Evolutionary conservation across 805 yeast species (phyloP).

Genomic region (Candida nitratophila): DNA sequence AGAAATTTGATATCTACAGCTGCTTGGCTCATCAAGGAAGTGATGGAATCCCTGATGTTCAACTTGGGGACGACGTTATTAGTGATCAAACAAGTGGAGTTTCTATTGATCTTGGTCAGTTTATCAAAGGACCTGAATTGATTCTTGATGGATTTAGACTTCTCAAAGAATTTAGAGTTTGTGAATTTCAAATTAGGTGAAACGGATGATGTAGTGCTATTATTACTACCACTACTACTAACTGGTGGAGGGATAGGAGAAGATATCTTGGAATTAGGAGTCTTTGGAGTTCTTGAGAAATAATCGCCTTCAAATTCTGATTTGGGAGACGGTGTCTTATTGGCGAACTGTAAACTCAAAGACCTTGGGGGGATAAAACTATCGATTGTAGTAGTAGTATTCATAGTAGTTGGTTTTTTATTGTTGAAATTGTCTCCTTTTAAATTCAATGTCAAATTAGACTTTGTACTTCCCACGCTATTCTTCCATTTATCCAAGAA

Average conservation of each 20-base stretch:
- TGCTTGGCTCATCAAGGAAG: no score
- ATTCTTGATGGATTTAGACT: not conserved
- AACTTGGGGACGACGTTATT: no score
- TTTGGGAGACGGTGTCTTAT: slow-evolving; percentile 1
- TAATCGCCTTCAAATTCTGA: not conserved
- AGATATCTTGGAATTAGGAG: not conserved
- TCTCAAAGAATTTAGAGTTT: not conserved
- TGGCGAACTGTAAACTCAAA: no score
- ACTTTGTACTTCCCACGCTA: not conserved
- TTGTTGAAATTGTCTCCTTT: not conserved
- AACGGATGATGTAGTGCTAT: no score
- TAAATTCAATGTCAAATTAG: not conserved
- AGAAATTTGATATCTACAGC: no score
- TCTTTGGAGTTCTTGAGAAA: not conserved
- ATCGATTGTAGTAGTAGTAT: no score
- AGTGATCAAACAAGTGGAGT: no score
- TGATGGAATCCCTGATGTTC: no score
- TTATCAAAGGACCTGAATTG: not conserved
- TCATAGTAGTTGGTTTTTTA: no score
- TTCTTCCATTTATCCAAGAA: no score
- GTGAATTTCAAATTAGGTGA: not conserved
- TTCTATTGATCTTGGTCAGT: not conserved
- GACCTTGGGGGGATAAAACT: not conserved
- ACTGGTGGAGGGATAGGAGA: no score
- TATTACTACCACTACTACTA: no score